phyloP scores from a whole-genome alignment of 2,329 filamentous ascomycete species.

The Geoglossum cookeanum region DNA sequence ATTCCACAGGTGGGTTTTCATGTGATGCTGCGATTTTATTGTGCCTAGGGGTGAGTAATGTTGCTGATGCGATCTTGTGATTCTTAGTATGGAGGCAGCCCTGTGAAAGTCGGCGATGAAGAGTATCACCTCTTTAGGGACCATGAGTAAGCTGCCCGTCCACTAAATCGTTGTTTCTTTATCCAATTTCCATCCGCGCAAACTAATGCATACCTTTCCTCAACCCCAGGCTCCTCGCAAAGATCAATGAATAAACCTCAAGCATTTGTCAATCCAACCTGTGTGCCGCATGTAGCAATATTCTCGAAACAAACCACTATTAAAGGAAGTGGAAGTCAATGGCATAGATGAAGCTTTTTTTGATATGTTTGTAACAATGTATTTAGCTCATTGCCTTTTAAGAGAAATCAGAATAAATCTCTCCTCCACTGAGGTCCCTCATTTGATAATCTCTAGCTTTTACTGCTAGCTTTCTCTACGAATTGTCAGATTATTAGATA shows the following conservation, averaged over 20 bases:
- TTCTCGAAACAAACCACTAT: not conserved
- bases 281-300: not conserved
- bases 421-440: not conserved
- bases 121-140: slow-evolving; percentile 94
- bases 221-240: slow-evolving; percentile 67
- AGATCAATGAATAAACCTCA: slow-evolving; percentile 81
- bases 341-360: not conserved
- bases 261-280: not conserved
- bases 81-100: slow-evolving; percentile 68
- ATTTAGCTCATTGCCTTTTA: not conserved
- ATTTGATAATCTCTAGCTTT: not conserved
- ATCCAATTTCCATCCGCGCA: not conserved
- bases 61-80: not conserved
- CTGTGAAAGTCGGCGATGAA: slow-evolving; percentile 93
- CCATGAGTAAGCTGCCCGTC: slow-evolving; percentile 59
- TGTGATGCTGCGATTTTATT: slow-evolving; percentile 2
- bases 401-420: not conserved
- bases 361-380: not conserved
- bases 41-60: not conserved
- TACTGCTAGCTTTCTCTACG: not conserved
- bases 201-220: slow-evolving; percentile 4
- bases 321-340: not conserved
- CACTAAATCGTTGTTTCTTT: not conserved
- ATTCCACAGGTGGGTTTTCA: slow-evolving; percentile 62
- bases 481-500: too few relatives aligned